A percentile compares a stretch with the other conserved stretches of the same genome.
Conservation (phyloP, 2,329 filamentous ascomycete species). For the Colletotrichum costaricense region DNA sequence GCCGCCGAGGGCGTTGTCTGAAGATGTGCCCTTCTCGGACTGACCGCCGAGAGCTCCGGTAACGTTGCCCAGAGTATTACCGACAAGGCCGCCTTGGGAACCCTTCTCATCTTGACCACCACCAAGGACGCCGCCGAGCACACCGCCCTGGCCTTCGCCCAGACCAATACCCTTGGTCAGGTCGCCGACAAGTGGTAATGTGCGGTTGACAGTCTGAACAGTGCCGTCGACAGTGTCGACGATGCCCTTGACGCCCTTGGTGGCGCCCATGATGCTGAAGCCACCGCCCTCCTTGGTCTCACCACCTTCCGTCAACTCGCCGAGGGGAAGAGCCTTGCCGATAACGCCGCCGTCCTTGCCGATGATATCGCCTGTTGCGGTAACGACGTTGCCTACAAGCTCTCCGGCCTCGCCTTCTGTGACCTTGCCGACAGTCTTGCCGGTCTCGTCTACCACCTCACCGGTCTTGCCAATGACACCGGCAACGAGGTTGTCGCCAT, state of each 20-base stretch:
- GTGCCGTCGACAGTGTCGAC: conserved; percentile 37
- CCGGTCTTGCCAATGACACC: conserved; percentile 57
- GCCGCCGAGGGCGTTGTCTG: conserved; percentile 13
- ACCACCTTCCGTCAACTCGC: conserved; percentile 53
- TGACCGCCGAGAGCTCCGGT: conserved; percentile 9
- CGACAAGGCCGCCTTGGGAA: conserved; percentile 10
- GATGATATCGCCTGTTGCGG: conserved; percentile 48
- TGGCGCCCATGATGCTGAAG: conserved; percentile 45
- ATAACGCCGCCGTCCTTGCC: conserved; percentile 52
- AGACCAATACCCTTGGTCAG: conserved; percentile 36
- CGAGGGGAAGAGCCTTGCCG: conserved; percentile 51
- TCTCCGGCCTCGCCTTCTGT: conserved; percentile 53
- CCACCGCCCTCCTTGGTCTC: conserved; percentile 44
- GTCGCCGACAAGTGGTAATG: conserved; percentile 34
- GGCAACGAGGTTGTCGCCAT: conserved; percentile 49
- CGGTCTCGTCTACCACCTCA: conserved; percentile 56
- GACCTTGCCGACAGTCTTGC: conserved; percentile 56
- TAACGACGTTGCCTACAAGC: conserved; percentile 54
- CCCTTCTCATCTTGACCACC: conserved; percentile 2
- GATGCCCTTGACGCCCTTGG: conserved; percentile 40
- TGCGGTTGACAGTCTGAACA: conserved; percentile 40
- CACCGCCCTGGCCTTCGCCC: conserved; percentile 33
- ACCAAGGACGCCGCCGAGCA: conserved; percentile 29
- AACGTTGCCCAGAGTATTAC: neutral
- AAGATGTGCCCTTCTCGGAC: conserved; percentile 10